A percentile compares a stretch with the other conserved stretches of the same genome.
phyloP scores from a whole-genome alignment of 257 asterid species.

The Nicotiana attenuata region DNA sequence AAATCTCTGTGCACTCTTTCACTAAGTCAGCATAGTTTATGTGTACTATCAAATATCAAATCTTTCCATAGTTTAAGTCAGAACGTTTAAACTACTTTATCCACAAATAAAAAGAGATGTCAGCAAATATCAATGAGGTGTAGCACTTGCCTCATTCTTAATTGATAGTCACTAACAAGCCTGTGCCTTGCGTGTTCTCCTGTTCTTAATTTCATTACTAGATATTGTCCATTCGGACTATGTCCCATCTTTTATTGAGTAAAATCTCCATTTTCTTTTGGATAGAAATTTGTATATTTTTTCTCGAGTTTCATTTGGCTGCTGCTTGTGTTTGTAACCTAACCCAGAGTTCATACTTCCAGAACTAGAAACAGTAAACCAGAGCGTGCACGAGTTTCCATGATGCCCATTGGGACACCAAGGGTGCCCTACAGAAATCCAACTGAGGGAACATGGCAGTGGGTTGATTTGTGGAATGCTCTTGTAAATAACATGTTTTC shows the following conservation, averaged over 20 bases:
- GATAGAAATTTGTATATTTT: not conserved
- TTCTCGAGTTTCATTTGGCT: not conserved
- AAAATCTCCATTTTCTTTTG: not conserved
- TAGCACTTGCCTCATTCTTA: not conserved
- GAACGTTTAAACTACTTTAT: not conserved
- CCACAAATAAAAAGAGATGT: not conserved
- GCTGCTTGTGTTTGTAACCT: not conserved
- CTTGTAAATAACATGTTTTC: slow-evolving; percentile 57
- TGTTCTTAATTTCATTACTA: not conserved
- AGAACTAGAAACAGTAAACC: slow-evolving; percentile 39
- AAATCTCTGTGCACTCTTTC: not conserved
- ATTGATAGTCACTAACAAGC: not conserved
- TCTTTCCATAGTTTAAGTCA: not conserved
- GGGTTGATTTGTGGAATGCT: slow-evolving; percentile 96
- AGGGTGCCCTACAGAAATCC: slow-evolving; percentile 79
- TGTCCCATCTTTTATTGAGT: not conserved
- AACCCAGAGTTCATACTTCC: slow-evolving; percentile 19
- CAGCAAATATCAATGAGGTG: too few relatives aligned
- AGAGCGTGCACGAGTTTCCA: slow-evolving; percentile 54
- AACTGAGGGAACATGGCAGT: slow-evolving; percentile 61
- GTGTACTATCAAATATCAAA: not conserved
- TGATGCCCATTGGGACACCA: slow-evolving; percentile 96
- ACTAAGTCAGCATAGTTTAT: not conserved
- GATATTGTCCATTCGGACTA: not conserved
- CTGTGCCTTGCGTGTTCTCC: not conserved